Evolutionary conservation across 805 yeast genomes (phyloP).

Genomic region (Spathaspora sp.): DNA sequence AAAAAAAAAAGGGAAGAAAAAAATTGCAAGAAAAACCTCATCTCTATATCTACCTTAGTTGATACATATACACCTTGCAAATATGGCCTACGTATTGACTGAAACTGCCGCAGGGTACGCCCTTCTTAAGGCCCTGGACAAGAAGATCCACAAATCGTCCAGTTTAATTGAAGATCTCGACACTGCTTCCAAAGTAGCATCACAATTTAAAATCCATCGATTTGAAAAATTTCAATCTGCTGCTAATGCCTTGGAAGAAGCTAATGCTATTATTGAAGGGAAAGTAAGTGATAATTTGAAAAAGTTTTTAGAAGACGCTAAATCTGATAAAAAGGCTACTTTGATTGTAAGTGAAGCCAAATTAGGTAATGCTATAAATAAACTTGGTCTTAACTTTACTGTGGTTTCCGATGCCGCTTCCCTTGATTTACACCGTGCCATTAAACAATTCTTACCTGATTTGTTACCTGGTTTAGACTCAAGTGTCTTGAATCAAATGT

Average conservation of each 20-base stretch:
- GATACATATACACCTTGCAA: neutral
- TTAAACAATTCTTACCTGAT: conserved; percentile 90
- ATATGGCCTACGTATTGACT: conserved; percentile 87
- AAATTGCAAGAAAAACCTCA: neutral
- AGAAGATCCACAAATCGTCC: conserved; percentile 87
- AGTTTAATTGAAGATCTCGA: conserved; percentile 72
- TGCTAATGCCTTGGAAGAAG: conserved; percentile 94
- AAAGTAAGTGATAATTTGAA: conserved; percentile 84
- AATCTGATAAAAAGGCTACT: conserved; percentile 78
- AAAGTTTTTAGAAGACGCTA: conserved; percentile 68
- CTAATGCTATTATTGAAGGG: conserved; percentile 88
- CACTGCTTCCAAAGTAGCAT: conserved; percentile 78
- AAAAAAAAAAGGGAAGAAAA: neutral
- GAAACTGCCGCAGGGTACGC: conserved; percentile 99
- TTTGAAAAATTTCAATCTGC: conserved; percentile 94
- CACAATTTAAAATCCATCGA: conserved; percentile 91
- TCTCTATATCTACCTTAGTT: neutral
- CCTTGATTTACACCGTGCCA: conserved; percentile 90
- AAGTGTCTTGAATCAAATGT: conserved; percentile 84
- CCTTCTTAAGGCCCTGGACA: conserved; percentile 93
- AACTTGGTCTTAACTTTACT: conserved; percentile 80
- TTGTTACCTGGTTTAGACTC: conserved; percentile 91
- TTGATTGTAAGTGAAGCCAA: conserved; percentile 93
- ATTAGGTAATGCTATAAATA: conserved; percentile 93
- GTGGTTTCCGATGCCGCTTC: conserved; percentile 95